These are phyloP conservation scores for Hemileccinum impolitum DNA, from an alignment of 768 basidiomycete species.

Conservation along the genomic window DNA sequence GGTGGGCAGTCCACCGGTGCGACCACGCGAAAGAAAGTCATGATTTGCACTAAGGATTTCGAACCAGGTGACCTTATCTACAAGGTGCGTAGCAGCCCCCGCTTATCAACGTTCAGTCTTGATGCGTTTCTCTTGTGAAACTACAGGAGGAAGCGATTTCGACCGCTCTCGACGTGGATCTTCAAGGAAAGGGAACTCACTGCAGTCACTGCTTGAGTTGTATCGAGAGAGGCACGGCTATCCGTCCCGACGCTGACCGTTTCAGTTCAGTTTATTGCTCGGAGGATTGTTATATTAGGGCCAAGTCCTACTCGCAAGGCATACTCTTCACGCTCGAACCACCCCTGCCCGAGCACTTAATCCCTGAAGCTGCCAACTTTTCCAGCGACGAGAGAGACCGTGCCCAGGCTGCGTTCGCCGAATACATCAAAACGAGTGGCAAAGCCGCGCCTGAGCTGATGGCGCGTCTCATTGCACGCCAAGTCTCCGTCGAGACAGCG, in stretches of 20 bases:
- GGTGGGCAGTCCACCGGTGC: slow-evolving; percentile 10
- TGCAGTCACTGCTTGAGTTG: slow-evolving; percentile 72
- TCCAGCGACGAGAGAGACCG: slow-evolving; percentile 44
- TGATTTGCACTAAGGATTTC: slow-evolving; percentile 67
- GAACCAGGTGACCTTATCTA: slow-evolving; percentile 73
- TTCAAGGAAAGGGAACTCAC: slow-evolving; percentile 62
- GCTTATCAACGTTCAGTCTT: not conserved
- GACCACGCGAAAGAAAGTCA: slow-evolving; percentile 44
- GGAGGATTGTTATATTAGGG: slow-evolving; percentile 53
- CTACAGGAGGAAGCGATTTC: slow-evolving; percentile 74
- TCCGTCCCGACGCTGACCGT: slow-evolving; percentile 48
- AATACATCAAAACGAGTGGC: slow-evolving; percentile 49
- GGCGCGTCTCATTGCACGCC: slow-evolving; percentile 69
- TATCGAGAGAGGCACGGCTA: slow-evolving; percentile 44
- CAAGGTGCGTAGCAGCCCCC: slow-evolving; percentile 42
- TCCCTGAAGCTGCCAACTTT: slow-evolving; percentile 30
- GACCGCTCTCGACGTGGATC: slow-evolving; percentile 65
- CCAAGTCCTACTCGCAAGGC: slow-evolving; percentile 58
- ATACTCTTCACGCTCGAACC: slow-evolving; percentile 70
- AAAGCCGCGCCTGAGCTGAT: slow-evolving; percentile 53
- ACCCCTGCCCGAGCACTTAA: slow-evolving; percentile 47
- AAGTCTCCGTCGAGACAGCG: slow-evolving; percentile 60
- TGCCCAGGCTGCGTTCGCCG: slow-evolving; percentile 59
- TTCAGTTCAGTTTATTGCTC: slow-evolving; percentile 72
- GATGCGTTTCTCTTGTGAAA: slow-evolving; percentile 5